Evolutionary conservation across 2,329 filamentous ascomycete genomes (phyloP).

Genomic region (Macrophomina pseudophaseolina): DNA sequence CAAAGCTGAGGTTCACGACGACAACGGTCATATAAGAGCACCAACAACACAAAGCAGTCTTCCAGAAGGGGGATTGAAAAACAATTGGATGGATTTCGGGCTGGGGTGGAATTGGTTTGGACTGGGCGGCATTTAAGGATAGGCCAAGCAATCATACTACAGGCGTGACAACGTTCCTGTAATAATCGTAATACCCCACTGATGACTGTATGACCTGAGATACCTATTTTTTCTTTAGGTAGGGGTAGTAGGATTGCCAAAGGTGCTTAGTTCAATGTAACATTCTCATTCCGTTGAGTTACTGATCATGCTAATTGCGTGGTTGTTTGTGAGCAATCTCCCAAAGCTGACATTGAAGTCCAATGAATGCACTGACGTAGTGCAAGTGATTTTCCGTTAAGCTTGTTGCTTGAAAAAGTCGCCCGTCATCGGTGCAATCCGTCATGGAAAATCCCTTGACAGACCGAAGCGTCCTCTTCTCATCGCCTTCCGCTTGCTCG

Average conservation of each 20-base stretch:
- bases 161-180: background rate
- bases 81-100: background rate
- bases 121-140: background rate
- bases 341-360: too few species aligned
- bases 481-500: too few species aligned
- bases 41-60: background rate
- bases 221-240: background rate
- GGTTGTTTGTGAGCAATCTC: too few species aligned
- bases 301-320: too few species aligned
- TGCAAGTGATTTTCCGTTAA: too few species aligned
- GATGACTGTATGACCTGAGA: constrained; percentile 7
- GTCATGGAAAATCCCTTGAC: too few species aligned
- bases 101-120: background rate
- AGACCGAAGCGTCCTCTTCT: too few species aligned
- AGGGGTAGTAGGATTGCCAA: background rate
- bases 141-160: background rate
- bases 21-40: background rate
- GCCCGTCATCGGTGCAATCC: too few species aligned
- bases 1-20: background rate
- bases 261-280: background rate
- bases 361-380: too few species aligned
- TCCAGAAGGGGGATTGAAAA: background rate
- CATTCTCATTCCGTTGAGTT: background rate
- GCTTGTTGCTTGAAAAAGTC: too few species aligned
- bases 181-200: constrained; percentile 7